A percentile compares a stretch with the other conserved stretches of the same genome.
These are phyloP conservation scores for Glycine soja DNA, from an alignment of 306 rosid species.

Conservation along the genomic window DNA sequence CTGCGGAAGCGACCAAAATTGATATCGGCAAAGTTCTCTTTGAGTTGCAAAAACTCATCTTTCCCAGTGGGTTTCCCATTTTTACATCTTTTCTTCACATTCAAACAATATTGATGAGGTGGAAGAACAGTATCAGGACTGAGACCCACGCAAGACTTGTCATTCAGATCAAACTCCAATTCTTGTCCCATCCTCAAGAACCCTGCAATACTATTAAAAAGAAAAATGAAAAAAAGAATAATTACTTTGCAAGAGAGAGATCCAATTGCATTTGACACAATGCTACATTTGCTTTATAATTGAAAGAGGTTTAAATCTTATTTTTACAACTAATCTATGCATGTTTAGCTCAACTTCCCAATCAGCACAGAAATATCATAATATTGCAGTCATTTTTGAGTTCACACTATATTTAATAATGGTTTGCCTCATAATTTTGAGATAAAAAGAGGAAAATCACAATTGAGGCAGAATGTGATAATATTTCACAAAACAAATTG, in stretches of 20 bases:
- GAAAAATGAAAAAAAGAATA: neutral
- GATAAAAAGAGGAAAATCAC: constrained; percentile 18
- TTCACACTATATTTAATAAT: neutral
- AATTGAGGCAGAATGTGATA: constrained; percentile 35
- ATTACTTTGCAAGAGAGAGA: constrained; percentile 21
- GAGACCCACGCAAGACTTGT: constrained; percentile 58
- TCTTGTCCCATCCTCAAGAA: constrained; percentile 64
- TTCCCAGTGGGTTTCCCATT: constrained; percentile 51
- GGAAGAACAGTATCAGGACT: constrained; percentile 89
- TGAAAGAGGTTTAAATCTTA: constrained; percentile 14
- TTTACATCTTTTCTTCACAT: constrained; percentile 54
- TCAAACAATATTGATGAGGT: constrained; percentile 52
- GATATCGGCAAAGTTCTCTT: constrained; percentile 70
- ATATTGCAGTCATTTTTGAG: neutral
- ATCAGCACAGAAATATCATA: constrained; percentile 11
- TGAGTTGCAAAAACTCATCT: constrained; percentile 55
- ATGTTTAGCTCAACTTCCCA: constrained; percentile 29
- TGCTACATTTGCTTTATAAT: constrained; percentile 37
- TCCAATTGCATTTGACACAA: constrained; percentile 30
- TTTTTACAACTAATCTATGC: constrained; percentile 16
- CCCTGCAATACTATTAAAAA: constrained; percentile 51
- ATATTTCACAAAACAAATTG: neutral
- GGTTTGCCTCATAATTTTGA: constrained; percentile 12
- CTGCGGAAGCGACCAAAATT: constrained; percentile 54
- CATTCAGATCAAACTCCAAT: constrained; percentile 62